Percentiles rank a stretch among this genome's conserved stretches.
Evolutionary conservation across 2,329 filamentous ascomycete genomes (phyloP).

Genomic region (Trichoderma aggressivum): DNA sequence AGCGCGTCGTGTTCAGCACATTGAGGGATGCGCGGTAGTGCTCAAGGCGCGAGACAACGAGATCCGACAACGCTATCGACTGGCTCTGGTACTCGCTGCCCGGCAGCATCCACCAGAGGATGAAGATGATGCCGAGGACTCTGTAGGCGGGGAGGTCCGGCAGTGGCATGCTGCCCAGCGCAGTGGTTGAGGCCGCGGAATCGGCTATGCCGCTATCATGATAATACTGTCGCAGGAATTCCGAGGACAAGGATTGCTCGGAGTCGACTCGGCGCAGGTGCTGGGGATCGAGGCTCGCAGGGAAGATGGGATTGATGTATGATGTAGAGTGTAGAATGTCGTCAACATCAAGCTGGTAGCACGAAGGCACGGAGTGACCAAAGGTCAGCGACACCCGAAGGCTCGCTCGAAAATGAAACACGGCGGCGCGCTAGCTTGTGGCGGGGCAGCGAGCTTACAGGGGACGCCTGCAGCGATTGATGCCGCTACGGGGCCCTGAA

Average conservation of each 20-base stretch:
- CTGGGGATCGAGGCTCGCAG: not conserved
- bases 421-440: not conserved
- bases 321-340: not conserved
- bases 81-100: slow-evolving; percentile 35
- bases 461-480: not conserved
- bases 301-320: not conserved
- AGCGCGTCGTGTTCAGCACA: slow-evolving; percentile 53
- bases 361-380: not conserved
- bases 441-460: not conserved
- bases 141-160: slow-evolving; percentile 40
- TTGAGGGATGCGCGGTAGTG: slow-evolving; percentile 51
- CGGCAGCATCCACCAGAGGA: slow-evolving; percentile 41
- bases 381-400: not conserved
- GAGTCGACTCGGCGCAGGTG: not conserved
- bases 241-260: not conserved
- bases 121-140: slow-evolving; percentile 31
- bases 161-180: slow-evolving; percentile 42
- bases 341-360: not conserved
- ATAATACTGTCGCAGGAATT: slow-evolving; percentile 7
- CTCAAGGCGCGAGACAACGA: slow-evolving; percentile 45
- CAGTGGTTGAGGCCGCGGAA: slow-evolving; percentile 14
- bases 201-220: slow-evolving; percentile 19
- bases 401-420: not conserved
- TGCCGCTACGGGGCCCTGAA: slow-evolving; percentile 7
- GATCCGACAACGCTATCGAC: slow-evolving; percentile 34